Base-by-base conservation (phyloP, 768 basidiomycete genomes). In the Xanthoconium purpureum region DNA sequence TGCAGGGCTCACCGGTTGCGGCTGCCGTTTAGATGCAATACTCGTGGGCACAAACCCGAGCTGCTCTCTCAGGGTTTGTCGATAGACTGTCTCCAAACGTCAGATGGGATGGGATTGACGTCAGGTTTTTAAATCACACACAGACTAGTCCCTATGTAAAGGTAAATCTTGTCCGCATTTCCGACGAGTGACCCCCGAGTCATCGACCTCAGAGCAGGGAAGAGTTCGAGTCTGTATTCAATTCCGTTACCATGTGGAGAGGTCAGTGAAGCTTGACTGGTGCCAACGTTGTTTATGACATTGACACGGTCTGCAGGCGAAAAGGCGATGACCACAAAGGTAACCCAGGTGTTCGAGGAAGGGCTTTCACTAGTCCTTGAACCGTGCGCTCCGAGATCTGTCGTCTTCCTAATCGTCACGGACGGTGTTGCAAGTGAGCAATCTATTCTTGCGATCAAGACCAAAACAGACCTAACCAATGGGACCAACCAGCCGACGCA, bases 1-100 rank as follows among this genome's bases (percentile, higher is more conserved):
- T 8, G 32, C 10, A 9, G n/a, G 47, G 20, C 43, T 56, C 50
- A 60, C 7, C 6, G 2, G 14, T 17, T 17, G 11, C 5, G 39
- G 18, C 28, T 15, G 20, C 7, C 20, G n/a, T 38, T 12, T 39
- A 67, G 66, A 67, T 67, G 66, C 57, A 55, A 56, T 17, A 32
- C 32, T 54, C 61, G 0, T 67, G 66, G 66, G 18, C 57, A 14
- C 66, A 67, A 42, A 54, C 67, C 18, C 57, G 62, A 47, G 59
- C 50, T 5, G 59, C 66, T 29, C 57, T 68, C 13, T 3, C 47
- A 11, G 64, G 64, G 6, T 9, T 49, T 5, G 37, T 63, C 10
- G 57, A 63, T 4, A 36, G 38, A 8, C 12, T 68, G 11, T 58
- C 57, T 28, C 60, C 52, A 17, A 47, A 59, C 20, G 36, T 5